Conservation (phyloP, 345 rosid species). For the Salix viminalis region DNA sequence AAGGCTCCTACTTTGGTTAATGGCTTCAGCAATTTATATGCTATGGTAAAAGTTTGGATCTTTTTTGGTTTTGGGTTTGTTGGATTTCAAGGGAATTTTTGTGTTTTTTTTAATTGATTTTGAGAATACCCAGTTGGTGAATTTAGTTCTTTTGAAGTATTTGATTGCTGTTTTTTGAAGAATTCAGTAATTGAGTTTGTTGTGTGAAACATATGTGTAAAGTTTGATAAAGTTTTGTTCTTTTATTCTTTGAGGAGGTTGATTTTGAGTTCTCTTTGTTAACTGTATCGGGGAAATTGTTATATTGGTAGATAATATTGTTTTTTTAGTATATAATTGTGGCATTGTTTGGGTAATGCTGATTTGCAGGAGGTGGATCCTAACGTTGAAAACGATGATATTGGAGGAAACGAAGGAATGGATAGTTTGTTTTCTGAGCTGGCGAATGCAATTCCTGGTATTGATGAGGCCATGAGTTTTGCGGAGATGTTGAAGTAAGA, state of each 20-base stretch:
- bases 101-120: not conserved
- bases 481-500: constrained; percentile 95
- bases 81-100: not conserved
- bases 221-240: not conserved
- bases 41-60: constrained; percentile 54
- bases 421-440: constrained; percentile 84
- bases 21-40: constrained; percentile 89
- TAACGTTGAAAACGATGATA: constrained; percentile 74
- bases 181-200: not conserved
- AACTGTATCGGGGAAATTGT: not conserved
- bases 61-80: not conserved
- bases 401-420: constrained; percentile 72
- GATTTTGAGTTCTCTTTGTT: not conserved
- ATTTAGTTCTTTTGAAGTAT: not conserved
- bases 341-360: constrained; percentile 1
- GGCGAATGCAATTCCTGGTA: constrained; percentile 96
- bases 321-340: not conserved
- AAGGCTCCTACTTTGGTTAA: constrained; percentile 80
- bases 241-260: not conserved
- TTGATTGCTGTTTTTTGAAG: not conserved
- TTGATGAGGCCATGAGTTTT: constrained; percentile 99
- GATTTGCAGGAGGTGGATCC: constrained; percentile 92
- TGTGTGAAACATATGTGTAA: not conserved
- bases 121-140: not conserved
- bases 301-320: not conserved